Base-by-base conservation (phyloP, 257 asterid species). In the Mentha longifolia region DNA sequence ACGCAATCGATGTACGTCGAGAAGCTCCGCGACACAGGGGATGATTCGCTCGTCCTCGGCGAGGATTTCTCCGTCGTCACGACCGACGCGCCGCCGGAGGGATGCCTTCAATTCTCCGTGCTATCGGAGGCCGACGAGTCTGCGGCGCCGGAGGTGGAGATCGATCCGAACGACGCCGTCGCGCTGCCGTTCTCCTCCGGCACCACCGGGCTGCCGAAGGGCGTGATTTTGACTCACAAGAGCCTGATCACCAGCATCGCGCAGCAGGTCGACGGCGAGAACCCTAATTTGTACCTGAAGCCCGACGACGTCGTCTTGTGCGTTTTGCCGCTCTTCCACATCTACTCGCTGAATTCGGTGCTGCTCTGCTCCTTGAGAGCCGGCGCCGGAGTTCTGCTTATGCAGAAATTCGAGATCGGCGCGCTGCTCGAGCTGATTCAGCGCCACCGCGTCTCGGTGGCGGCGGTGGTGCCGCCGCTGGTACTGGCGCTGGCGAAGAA, bases 121-220 rank as follows among this genome's bases (percentile, higher is more conserved):
- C 87, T 91, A 0, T 50, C 85, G 4, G 89, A 68, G 7, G 73
- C 86, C 1, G 71, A 81, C 45, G 96, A 80, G 20, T 50, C 65
- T 0, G 86, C 78, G 2, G 56, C 30, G 9, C 86, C 88, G 30
- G 67, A 59, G 0, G 82, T 80, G 2, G 80, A 75, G 0, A 67
- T 88, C 31, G 78, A 78, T 19, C 84, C 96, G 0, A 57, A 87
- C 60, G 96, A 88, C 68, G 81, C 92, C 6, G 96, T 86, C 0
- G 97, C 92, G 8, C 83, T 88, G 22, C 97, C 97, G 49, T 91
- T 88, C 50, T 88, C 97, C 0, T 91, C 97, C 0, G 96, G 97
- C 7, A 91, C 97, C 2, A 91, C 97, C 0, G 97, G 97, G 6
- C 19, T 88, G 2, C 97, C 97, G 9, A 91, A 91, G 30, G 96